These are phyloP conservation scores for Solanum tarapatanum DNA, from an alignment of 257 asterid genomes.

Conservation along the genomic window DNA sequence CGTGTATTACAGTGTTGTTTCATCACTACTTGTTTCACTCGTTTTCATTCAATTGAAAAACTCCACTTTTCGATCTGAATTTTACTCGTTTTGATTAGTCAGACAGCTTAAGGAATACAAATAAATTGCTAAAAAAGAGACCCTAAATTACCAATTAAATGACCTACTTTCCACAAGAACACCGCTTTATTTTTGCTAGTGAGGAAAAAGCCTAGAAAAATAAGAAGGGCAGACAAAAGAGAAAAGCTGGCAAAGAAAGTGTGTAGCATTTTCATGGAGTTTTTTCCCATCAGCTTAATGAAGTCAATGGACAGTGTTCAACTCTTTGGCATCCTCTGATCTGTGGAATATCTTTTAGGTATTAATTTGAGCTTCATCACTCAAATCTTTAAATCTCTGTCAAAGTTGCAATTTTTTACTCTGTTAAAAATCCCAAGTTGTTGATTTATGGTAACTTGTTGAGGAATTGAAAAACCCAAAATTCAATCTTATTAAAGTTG, in stretches of 20 bases:
- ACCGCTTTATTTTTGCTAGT: not conserved
- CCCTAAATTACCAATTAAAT: not conserved
- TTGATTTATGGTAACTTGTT: not conserved
- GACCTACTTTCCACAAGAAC: not conserved
- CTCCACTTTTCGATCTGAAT: not conserved
- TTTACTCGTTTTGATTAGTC: not conserved
- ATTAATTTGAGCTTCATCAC: not conserved
- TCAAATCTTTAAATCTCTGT: not conserved
- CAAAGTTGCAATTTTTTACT: not conserved
- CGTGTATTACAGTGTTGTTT: not conserved
- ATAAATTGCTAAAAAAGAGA: not conserved
- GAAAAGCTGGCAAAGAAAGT: not conserved
- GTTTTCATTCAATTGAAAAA: not conserved
- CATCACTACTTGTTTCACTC: not conserved
- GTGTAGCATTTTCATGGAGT: not conserved
- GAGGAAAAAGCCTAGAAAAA: not conserved
- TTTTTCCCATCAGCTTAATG: not conserved
- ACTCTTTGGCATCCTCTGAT: not conserved
- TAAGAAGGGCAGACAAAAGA: not conserved
- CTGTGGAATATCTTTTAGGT: not conserved
- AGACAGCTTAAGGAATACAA: not conserved
- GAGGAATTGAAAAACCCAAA: not conserved
- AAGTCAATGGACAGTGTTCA: not conserved
- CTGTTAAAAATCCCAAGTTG: not conserved
- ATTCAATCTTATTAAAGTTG: conserved; percentile 12